These are phyloP conservation scores for Wickerhamomyces sp. DNA, from an alignment of 1,139 yeast genomes.

Conservation along the genomic window DNA sequence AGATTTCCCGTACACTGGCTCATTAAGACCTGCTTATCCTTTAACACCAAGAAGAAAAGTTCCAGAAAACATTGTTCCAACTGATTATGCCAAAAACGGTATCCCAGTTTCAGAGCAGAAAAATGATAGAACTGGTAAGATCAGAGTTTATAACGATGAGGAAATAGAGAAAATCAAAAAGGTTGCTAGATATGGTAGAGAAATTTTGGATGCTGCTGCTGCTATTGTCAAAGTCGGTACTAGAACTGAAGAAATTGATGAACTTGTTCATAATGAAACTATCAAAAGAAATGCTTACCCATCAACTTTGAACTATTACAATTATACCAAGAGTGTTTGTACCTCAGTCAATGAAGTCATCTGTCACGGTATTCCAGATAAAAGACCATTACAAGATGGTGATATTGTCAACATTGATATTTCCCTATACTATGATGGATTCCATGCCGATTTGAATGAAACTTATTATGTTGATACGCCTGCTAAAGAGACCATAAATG, in stretches of 20 bases:
- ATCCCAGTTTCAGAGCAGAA: slow-evolving; percentile 74
- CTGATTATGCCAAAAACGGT: slow-evolving; percentile 86
- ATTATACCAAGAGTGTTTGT: slow-evolving; percentile 90
- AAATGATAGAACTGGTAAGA: slow-evolving; percentile 63
- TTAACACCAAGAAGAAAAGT: slow-evolving; percentile 63
- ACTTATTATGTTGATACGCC: slow-evolving; percentile 96
- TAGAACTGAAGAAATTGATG: slow-evolving; percentile 91
- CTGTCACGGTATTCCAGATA: slow-evolving; percentile 97
- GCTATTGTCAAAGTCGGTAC: slow-evolving; percentile 79
- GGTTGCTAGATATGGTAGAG: slow-evolving; percentile 76
- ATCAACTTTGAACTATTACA: slow-evolving; percentile 90
- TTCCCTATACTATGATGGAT: slow-evolving; percentile 77
- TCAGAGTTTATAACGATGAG: slow-evolving; percentile 55
- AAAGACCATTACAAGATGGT: slow-evolving; percentile 81
- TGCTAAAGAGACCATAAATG: slow-evolving; percentile 77
- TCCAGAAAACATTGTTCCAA: slow-evolving; percentile 66
- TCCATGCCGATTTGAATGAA: slow-evolving; percentile 93
- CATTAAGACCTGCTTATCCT: slow-evolving; percentile 76
- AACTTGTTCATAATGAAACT: slow-evolving; percentile 80
- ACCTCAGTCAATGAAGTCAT: slow-evolving; percentile 92
- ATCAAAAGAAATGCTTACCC: slow-evolving; percentile 90
- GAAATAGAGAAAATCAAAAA: slow-evolving; percentile 71
- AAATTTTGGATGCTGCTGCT: slow-evolving; percentile 83
- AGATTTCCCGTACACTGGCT: slow-evolving; percentile 66
- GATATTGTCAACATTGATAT: slow-evolving; percentile 93